Evolutionary conservation across 1,284 basidiomycete genomes (phyloP), one percentile per base, ranked within the genome.

Genomic region (Mycena sp.): DNA sequence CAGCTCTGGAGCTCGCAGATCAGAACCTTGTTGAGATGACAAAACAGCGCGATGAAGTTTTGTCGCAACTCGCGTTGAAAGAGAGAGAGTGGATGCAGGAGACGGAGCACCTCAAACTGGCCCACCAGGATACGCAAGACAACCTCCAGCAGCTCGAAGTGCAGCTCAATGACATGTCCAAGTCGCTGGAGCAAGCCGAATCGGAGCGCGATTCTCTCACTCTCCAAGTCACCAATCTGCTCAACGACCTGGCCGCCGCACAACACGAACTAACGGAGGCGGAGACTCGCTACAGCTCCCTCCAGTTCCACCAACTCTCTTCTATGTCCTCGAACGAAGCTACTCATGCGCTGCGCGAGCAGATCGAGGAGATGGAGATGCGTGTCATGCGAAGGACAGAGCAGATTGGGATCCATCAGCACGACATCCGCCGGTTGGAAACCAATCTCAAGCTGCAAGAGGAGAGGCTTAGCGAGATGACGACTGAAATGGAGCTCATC

Each of bases 351-450:
- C 78, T 92, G 28, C 83, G 83, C 48, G 76, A 80, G 14, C 89
- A 91, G 66, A 86, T 93, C 64, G 79, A 84, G 58, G 86, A 89
- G 64, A 83, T 91, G 21, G 87, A 92, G 64, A 76, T 71, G 14
- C 84, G 88, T 9, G 81, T 92, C 32, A 65, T 82, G 67, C 80
- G 89, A 41, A 79, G 86, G 37, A 91, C 85, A 2, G 86, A 92
- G 69, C 88, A 90, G 71, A 87, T 92, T 67, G 87, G 87, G 11
- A 81, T 90, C 51, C 87, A 90, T 61, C 90, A 91, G 64, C 89
- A 92, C 68, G 91, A 93, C 63, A 88, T 89, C 69, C 83, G 84
- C 71, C 83, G 89, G 32, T 76, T 93, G 37, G 91, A 92, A 75
- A 87, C 86, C 49, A 93, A 93, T 67, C 70, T 90, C 58, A 80